Conservation (phyloP, 2,329 filamentous ascomycete species). For the Calonectria henricotiae region DNA sequence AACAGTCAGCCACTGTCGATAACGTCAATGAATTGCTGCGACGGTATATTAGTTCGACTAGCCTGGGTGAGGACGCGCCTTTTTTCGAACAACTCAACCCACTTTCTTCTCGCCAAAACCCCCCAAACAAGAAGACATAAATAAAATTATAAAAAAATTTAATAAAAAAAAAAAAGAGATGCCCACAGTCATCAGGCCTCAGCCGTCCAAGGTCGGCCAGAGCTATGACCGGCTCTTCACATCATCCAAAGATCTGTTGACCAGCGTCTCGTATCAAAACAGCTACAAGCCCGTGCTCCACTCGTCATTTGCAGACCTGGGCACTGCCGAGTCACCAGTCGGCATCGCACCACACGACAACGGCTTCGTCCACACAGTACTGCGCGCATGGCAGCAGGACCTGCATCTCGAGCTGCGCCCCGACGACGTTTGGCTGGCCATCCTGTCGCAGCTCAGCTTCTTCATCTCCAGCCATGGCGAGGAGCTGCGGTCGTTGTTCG, state of each 20-base stretch:
- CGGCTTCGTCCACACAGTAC: slow-evolving; percentile 28
- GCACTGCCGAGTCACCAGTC: slow-evolving; percentile 2
- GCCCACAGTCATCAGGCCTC: slow-evolving; percentile 25
- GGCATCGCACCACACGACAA: slow-evolving; percentile 23
- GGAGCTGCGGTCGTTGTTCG: slow-evolving; percentile 35
- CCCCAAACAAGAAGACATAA: no score
- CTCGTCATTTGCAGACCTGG: slow-evolving; percentile 25
- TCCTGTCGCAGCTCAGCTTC: slow-evolving; percentile 40
- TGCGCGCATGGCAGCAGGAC: slow-evolving; percentile 38
- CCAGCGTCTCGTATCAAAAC: slow-evolving; percentile 18
- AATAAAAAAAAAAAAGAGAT: neutral
- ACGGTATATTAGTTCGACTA: neutral
- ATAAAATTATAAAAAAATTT: neutral
- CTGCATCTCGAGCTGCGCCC: slow-evolving; percentile 44
- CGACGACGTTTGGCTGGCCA: slow-evolving; percentile 37
- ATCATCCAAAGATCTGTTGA: slow-evolving; percentile 22
- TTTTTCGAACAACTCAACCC: neutral
- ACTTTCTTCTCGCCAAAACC: neutral
- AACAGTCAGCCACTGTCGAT: neutral
- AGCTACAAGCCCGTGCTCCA: slow-evolving; percentile 18
- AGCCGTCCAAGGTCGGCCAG: slow-evolving; percentile 26
- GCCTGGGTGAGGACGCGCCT: neutral
- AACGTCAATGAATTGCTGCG: neutral
- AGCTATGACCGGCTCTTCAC: slow-evolving; percentile 19
- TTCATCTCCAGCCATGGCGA: slow-evolving; percentile 40